Conservation (phyloP, 1,284 basidiomycete genomes). For the Phellopilus nigrolimitatus region DNA sequence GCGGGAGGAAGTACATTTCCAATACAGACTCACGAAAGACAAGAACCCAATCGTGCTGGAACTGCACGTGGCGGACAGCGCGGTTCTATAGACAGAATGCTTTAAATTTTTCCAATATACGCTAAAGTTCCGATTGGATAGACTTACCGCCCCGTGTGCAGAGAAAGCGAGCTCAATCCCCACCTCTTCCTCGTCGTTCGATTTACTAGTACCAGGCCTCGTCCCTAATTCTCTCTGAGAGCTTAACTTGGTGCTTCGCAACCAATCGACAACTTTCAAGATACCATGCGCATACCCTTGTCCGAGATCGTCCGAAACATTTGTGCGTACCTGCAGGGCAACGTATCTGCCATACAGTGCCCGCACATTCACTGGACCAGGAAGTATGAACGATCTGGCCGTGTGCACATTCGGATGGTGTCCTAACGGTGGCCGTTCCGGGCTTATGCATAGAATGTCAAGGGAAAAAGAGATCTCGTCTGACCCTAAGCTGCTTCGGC, state of each 20-base stretch:
- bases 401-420: not conserved
- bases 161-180: slow-evolving; percentile 10
- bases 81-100: slow-evolving; percentile 9
- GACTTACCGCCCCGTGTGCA: slow-evolving; percentile 4
- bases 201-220: not conserved
- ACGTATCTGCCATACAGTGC: slow-evolving; percentile 10
- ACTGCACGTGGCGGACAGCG: slow-evolving; percentile 27
- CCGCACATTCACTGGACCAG: slow-evolving; percentile 9
- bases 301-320: not conserved
- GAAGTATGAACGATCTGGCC: not conserved
- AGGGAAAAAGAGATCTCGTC: no score
- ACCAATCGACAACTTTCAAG: slow-evolving; percentile 16
- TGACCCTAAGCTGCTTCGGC: no score
- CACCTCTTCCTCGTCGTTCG: not conserved
- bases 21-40: slow-evolving; percentile 37
- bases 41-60: slow-evolving; percentile 37
- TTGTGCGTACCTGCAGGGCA: slow-evolving; percentile 6
- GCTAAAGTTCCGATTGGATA: not conserved
- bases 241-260: slow-evolving; percentile 2
- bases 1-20: slow-evolving; percentile 35
- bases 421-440: not conserved
- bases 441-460: slow-evolving; percentile 5
- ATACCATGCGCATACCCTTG: no score
- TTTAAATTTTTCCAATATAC: not conserved
- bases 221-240: not conserved